Conservation (phyloP, 139 green algal species). For the Prasinococcaceae sp. region DNA sequence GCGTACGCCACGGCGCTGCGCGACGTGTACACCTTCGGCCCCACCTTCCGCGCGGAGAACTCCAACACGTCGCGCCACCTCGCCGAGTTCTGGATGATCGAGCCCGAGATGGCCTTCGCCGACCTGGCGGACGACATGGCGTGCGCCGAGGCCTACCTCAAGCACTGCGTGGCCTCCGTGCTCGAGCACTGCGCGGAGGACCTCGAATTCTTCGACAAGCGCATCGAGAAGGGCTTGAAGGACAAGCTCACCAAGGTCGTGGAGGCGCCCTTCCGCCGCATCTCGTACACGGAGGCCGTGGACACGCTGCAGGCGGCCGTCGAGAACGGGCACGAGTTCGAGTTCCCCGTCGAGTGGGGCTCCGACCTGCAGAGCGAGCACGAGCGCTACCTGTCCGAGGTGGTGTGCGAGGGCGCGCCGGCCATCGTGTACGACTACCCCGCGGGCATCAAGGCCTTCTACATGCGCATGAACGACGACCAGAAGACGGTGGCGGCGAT, state of each 20-base stretch:
- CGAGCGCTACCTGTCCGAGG: constrained; percentile 53
- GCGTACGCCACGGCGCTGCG: constrained; percentile 47
- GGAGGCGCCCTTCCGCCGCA: constrained; percentile 28
- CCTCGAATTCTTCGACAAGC: constrained; percentile 48
- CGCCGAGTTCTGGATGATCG: constrained; percentile 99
- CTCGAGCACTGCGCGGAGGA: constrained; percentile 54
- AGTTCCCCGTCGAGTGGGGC: constrained; percentile 45
- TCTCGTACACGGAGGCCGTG: constrained; percentile 64
- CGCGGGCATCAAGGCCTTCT: constrained; percentile 67
- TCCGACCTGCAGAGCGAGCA: constrained; percentile 49
- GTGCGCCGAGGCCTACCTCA: constrained; percentile 60
- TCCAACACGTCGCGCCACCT: constrained; percentile 83
- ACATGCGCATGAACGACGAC: constrained; percentile 67
- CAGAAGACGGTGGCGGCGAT: constrained; percentile 58
- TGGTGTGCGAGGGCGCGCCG: constrained; percentile 30
- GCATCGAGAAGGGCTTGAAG: constrained; percentile 38
- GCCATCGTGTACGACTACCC: constrained; percentile 39
- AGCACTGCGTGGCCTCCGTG: constrained; percentile 35
- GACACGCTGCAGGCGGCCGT: constrained; percentile 31
- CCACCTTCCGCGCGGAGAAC: constrained; percentile 91
- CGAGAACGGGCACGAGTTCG: constrained; percentile 52
- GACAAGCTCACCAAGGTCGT: constrained; percentile 24
- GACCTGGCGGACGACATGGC: constrained; percentile 54
- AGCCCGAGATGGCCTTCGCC: constrained; percentile 93
- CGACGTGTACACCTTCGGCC: constrained; percentile 63